Conservation (phyloP, 352 stramenopile genomes). For the Phytophthora pisi region DNA sequence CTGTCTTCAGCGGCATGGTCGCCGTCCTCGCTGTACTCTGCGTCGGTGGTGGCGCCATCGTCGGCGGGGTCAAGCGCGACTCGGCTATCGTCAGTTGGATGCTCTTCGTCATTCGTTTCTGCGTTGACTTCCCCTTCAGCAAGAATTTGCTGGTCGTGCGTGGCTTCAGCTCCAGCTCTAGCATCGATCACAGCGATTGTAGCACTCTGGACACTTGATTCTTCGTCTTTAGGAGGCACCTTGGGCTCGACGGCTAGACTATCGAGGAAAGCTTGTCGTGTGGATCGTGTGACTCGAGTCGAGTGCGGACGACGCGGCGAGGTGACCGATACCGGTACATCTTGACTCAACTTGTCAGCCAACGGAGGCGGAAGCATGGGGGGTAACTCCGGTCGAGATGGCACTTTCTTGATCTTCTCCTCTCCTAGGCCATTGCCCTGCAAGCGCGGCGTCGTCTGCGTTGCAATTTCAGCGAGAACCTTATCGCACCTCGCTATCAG, state of each 20-base stretch:
- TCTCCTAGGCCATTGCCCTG: neutral
- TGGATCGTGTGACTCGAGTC: slow-evolving; percentile 14
- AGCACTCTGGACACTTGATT: neutral
- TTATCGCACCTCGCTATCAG: slow-evolving; percentile 18
- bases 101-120: slow-evolving; percentile 6
- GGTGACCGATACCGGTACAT: slow-evolving; percentile 1
- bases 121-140: slow-evolving; percentile 3
- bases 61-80: neutral
- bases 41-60: slow-evolving; percentile 4
- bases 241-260: slow-evolving; percentile 16
- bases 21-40: slow-evolving; percentile 9
- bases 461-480: slow-evolving; percentile 21
- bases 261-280: slow-evolving; percentile 28
- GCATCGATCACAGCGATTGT: too few relatives aligned
- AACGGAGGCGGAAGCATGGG: neutral
- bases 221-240: neutral
- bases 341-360: neutral
- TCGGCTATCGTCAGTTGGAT: neutral
- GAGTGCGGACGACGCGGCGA: slow-evolving; percentile 31
- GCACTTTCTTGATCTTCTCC: neutral
- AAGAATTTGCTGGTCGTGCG: neutral
- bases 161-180: neutral
- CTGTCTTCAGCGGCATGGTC: slow-evolving; percentile 6
- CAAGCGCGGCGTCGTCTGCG: slow-evolving; percentile 27
- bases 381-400: slow-evolving; percentile 8